These are phyloP conservation scores for Hyaloscypha bicolor DNA, from an alignment of 495 filamentous ascomycete species.

Conservation along the genomic window DNA sequence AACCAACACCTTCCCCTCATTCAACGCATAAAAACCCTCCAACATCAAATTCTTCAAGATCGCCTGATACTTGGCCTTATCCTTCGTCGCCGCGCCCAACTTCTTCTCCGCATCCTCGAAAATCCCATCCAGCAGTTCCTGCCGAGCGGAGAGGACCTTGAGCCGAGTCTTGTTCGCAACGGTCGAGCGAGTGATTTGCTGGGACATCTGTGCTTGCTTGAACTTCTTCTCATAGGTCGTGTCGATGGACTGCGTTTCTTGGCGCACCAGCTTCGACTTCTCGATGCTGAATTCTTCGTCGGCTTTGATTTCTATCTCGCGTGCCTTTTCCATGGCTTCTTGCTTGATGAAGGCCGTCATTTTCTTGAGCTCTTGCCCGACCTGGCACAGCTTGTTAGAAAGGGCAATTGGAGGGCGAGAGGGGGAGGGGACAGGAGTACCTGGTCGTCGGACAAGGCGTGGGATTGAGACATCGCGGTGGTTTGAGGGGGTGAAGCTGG, in stretches of 20 bases:
- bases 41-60: constrained; percentile 79
- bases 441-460: constrained; percentile 97
- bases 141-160: constrained; percentile 79
- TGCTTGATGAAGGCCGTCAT: constrained; percentile 99
- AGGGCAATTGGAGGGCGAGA: constrained; percentile 15
- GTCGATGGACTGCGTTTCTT: constrained; percentile 93
- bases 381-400: constrained; percentile 49
- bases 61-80: constrained; percentile 71
- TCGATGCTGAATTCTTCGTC: constrained; percentile 98
- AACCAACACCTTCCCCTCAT: constrained; percentile 74
- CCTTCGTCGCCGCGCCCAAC: constrained; percentile 64
- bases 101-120: constrained; percentile 77
- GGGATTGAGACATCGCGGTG: constrained; percentile 76
- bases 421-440: constrained; percentile 43
- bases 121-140: constrained; percentile 89
- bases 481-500: constrained; percentile 15
- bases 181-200: constrained; percentile 95
- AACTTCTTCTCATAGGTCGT: constrained; percentile 92
- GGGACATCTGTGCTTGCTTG: constrained; percentile 94
- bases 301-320: constrained; percentile 95
- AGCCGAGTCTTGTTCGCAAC: constrained; percentile 93
- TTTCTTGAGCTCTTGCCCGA: constrained; percentile 94
- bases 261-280: constrained; percentile 95
- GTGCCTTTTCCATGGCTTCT: constrained; percentile 94
- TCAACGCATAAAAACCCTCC: constrained; percentile 86